Base-by-base conservation (phyloP, 495 filamentous ascomycete genomes). In the Lentithecium fluviatile region DNA sequence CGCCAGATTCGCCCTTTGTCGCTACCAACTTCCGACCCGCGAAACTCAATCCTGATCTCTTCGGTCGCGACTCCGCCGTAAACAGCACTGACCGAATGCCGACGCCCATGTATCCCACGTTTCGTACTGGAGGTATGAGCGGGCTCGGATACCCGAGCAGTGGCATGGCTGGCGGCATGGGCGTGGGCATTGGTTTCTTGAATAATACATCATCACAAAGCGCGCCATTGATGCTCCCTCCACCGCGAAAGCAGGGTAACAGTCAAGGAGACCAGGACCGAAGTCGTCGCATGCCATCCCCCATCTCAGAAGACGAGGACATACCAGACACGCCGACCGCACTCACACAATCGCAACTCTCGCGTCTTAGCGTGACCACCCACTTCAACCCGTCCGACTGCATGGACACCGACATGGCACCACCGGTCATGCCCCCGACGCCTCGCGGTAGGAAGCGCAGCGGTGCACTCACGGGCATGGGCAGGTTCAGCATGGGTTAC, bases 401-500 rank as follows among this genome's bases (percentile, higher is more conserved):
- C 13, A 65, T 62, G 56, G 62, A 67, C 21, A 8, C 26, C 25
- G 52, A 42, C 38, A 32, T 32, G 60, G 12, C 21, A n/a, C 34
- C 54, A n/a, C 53, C 52, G 15, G 38, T 32, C 8, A 24, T 55
- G 0, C 3, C 26, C 2, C 47, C 56, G 15, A 56, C 60, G 11
- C 53, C 60, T 7, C 32, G n/a, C 47, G 81, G 61, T 74, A 76
- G 68, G 73, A 73, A 62, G 75, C 76, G 79, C 71, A 49, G 69
- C 71, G 21, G 79, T 75, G 69, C 80, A 71, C 45, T 70, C 20
- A 83, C 68, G 54, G 78, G 83, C 76, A 91, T 85, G 73, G 80
- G 80, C 63, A 79, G 81, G 26, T 84, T 95, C 67, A 85, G 83
- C 60, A 91, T 96, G 85, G 91, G 91, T 19, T 94, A 87, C 74